A percentile compares a stretch with the other conserved stretches of the same genome.
These are phyloP conservation scores for Syzygium jambos DNA, from an alignment of 345 rosid genomes.

Conservation along the genomic window DNA sequence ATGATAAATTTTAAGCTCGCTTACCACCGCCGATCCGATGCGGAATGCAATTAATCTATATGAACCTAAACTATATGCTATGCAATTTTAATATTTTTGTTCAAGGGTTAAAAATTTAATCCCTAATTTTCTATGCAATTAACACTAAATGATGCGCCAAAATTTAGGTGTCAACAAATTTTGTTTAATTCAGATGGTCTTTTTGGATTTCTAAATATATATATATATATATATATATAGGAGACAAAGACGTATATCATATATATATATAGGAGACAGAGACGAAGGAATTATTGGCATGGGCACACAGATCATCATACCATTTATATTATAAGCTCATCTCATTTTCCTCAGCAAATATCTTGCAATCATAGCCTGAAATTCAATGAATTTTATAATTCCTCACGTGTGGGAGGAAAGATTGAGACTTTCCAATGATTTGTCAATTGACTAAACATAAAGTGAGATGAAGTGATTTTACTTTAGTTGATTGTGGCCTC, in stretches of 20 bases:
- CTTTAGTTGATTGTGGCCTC: background rate
- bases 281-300: background rate
- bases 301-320: background rate
- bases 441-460: background rate
- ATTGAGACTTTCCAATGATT: background rate
- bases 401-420: background rate
- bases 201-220: background rate
- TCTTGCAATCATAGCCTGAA: background rate
- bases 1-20: too few species aligned
- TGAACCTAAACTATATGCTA: too few species aligned
- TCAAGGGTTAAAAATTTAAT: too few species aligned
- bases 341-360: background rate
- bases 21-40: too few species aligned
- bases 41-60: too few species aligned
- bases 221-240: background rate
- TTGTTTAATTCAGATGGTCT: background rate
- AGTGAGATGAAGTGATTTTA: background rate
- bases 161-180: too few species aligned
- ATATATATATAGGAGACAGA: background rate
- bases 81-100: too few species aligned
- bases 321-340: background rate
- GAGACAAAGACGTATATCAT: fast-evolving
- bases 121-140: too few species aligned
- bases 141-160: too few species aligned
- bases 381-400: too few species aligned